Conservation (phyloP, 306 rosid genomes). For the Vigna mungo region DNA sequence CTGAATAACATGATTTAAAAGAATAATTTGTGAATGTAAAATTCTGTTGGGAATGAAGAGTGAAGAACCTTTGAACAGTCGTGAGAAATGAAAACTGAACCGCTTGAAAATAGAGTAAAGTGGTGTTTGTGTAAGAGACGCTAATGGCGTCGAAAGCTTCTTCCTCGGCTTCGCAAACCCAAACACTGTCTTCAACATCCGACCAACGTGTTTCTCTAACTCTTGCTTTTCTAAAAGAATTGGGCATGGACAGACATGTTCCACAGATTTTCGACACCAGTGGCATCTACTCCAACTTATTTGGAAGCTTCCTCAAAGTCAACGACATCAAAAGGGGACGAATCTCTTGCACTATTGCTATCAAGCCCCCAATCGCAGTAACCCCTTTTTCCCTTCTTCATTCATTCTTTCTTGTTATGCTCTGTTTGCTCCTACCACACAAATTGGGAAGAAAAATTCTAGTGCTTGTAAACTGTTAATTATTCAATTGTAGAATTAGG, state of each 20-base stretch:
- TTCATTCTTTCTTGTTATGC: background rate
- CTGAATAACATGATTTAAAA: too few relatives aligned
- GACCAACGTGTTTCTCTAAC: constrained; percentile 13
- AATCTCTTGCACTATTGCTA: constrained; percentile 41
- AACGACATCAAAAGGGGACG: constrained; percentile 38
- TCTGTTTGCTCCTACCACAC: background rate
- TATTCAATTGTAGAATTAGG: background rate
- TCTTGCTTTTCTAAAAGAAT: background rate
- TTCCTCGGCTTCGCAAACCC: background rate
- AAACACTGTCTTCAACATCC: background rate
- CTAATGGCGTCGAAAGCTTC: background rate
- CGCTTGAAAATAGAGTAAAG: background rate
- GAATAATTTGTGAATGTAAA: too few relatives aligned
- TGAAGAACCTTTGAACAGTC: too few relatives aligned
- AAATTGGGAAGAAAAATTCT: constrained; percentile 2
- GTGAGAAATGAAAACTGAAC: too few relatives aligned
- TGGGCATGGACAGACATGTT: constrained; percentile 34
- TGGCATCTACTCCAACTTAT: constrained; percentile 39
- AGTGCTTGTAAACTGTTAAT: background rate
- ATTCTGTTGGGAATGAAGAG: too few relatives aligned
- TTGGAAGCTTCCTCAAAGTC: constrained; percentile 38
- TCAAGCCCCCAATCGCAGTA: constrained; percentile 44
- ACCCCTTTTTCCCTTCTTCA: background rate
- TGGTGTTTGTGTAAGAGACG: background rate
- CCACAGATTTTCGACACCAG: constrained; percentile 35